Evolutionary conservation across 441 rosid genomes (phyloP).

Genomic region (Brassica balearica): DNA sequence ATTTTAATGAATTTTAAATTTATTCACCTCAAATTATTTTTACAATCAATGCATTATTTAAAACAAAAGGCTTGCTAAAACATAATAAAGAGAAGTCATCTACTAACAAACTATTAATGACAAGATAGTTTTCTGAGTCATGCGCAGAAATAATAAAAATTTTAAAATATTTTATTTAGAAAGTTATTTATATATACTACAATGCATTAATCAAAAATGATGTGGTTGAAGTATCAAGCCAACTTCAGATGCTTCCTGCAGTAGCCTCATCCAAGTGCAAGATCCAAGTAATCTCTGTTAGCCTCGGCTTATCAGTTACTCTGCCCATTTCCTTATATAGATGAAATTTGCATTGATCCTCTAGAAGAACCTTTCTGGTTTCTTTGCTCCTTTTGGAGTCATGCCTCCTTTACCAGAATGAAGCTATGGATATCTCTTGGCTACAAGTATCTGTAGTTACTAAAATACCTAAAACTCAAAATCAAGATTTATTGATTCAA

Average conservation of each 20-base stretch:
- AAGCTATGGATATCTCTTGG: slow-evolving; percentile 17
- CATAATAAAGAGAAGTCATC: too few species aligned
- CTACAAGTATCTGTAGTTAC: neutral
- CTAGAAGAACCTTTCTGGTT: neutral
- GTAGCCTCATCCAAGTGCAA: slow-evolving; percentile 30
- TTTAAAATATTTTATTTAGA: too few species aligned
- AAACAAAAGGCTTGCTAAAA: too few species aligned
- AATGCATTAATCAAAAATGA: neutral
- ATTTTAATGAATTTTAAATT: too few species aligned
- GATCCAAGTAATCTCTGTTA: slow-evolving; percentile 33
- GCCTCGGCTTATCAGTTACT: slow-evolving; percentile 6
- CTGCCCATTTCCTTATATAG: slow-evolving; percentile 4
- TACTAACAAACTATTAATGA: too few species aligned
- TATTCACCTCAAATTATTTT: too few species aligned
- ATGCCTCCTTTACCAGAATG: neutral
- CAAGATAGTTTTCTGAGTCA: too few species aligned
- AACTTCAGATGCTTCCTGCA: slow-evolving; percentile 13
- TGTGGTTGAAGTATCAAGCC: slow-evolving; percentile 21
- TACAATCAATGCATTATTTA: too few species aligned
- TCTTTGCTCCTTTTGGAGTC: slow-evolving; percentile 1
- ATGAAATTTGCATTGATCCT: neutral
- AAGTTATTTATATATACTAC: neutral
- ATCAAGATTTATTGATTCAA: slow-evolving; percentile 3
- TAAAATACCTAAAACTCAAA: neutral
- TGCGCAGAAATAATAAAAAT: too few species aligned